phyloP scores from a whole-genome alignment of 139 green algal genomes.

The Marvania coccoides region DNA sequence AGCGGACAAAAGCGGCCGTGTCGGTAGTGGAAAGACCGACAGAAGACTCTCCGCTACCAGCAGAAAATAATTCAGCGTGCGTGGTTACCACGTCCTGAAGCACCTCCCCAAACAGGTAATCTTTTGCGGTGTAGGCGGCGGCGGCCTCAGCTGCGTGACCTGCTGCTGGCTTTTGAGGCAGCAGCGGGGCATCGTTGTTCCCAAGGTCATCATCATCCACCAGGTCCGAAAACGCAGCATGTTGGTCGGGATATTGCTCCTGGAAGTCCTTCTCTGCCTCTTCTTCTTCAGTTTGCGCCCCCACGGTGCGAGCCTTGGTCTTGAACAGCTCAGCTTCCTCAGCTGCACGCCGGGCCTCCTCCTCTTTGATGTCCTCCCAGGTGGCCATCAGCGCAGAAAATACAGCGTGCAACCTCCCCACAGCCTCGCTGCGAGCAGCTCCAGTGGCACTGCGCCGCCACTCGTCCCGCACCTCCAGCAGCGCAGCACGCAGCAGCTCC shows the following conservation, averaged over 20 bases:
- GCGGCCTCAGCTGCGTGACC: constrained; percentile 1
- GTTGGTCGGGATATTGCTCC: constrained; percentile 56
- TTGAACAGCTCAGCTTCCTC: constrained; percentile 75
- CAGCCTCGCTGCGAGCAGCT: neutral
- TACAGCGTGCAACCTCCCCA: constrained; percentile 25
- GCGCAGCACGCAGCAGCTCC: constrained; percentile 33
- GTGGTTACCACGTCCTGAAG: constrained; percentile 14
- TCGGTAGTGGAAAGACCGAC: neutral
- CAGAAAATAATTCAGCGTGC: constrained; percentile 5
- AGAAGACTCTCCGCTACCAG: neutral
- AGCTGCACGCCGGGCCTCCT: constrained; percentile 47
- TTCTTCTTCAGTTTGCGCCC: constrained; percentile 62
- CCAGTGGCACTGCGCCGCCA: neutral
- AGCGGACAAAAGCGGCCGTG: constrained; percentile 28
- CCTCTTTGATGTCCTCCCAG: constrained; percentile 44
- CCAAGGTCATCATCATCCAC: constrained; percentile 16
- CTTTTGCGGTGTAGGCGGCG: constrained; percentile 4
- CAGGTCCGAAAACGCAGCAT: constrained; percentile 63
- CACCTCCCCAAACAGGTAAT: constrained; percentile 11
- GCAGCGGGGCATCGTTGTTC: constrained; percentile 13
- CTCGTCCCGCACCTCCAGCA: constrained; percentile 15
- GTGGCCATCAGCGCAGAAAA: constrained; percentile 32
- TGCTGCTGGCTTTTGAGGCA: constrained; percentile 9
- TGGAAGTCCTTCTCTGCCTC: constrained; percentile 65
- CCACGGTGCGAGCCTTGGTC: constrained; percentile 43